phyloP scores from a whole-genome alignment of 2,329 filamentous ascomycete species.

The Kalmusia sp. region DNA sequence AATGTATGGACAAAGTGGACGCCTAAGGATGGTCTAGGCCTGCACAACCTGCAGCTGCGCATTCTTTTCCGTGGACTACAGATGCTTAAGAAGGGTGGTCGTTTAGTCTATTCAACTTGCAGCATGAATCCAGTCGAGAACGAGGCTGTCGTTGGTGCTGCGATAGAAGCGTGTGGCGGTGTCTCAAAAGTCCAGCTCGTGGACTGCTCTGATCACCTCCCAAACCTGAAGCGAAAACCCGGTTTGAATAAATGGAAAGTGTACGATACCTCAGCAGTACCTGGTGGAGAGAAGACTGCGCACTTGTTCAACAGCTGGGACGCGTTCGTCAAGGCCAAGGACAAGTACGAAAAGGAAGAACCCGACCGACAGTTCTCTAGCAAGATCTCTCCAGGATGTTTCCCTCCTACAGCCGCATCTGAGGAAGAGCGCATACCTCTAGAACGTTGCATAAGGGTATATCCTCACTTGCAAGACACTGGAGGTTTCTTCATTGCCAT shows the following conservation, averaged over 20 bases:
- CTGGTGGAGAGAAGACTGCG: conserved; percentile 70
- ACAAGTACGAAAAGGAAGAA: conserved; percentile 63
- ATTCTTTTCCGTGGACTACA: conserved; percentile 92
- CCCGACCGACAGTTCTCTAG: conserved; percentile 62
- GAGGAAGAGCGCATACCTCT: conserved; percentile 71
- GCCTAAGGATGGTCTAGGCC: conserved; percentile 82
- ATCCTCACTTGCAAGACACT: conserved; percentile 94
- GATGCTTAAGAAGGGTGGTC: conserved; percentile 93
- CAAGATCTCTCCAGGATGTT: conserved; percentile 79
- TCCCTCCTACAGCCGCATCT: conserved; percentile 68
- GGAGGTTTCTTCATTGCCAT: conserved; percentile 98
- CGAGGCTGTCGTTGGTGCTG: conserved; percentile 86
- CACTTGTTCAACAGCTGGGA: conserved; percentile 82
- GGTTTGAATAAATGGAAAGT: conserved; percentile 87
- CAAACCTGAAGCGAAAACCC: conserved; percentile 75
- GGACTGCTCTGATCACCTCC: conserved; percentile 80
- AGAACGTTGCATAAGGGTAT: conserved; percentile 90
- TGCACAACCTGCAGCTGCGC: conserved; percentile 85
- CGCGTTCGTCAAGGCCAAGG: conserved; percentile 75
- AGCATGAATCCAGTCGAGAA: conserved; percentile 99
- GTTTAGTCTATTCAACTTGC: conserved; percentile 97
- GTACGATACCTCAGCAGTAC: conserved; percentile 60
- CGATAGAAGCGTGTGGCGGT: conserved; percentile 90
- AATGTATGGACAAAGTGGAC: conserved; percentile 96
- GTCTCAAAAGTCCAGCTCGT: conserved; percentile 80